Conservation (phyloP, 1,139 yeast species). For the Yamadazyma aaseri region DNA sequence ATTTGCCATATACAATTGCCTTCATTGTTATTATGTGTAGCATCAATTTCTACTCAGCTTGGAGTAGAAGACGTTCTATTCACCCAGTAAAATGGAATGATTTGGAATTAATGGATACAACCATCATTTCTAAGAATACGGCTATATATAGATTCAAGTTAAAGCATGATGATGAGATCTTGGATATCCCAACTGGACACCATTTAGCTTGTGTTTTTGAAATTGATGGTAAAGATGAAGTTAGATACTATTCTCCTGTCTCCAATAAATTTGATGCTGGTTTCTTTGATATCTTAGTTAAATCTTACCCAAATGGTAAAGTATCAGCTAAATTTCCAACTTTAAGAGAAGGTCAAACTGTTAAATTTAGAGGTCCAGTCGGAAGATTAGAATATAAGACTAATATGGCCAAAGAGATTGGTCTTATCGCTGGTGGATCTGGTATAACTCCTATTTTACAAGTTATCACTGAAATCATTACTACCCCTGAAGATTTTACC, state of each 20-base stretch:
- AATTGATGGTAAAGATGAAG: constrained; percentile 58
- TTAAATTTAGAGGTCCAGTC: constrained; percentile 74
- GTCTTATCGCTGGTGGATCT: constrained; percentile 79
- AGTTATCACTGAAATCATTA: constrained; percentile 60
- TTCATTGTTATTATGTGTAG: constrained; percentile 47
- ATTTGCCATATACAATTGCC: constrained; percentile 50
- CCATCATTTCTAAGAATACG: constrained; percentile 63
- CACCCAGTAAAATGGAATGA: constrained; percentile 56
- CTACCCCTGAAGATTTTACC: constrained; percentile 65
- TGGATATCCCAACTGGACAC: constrained; percentile 71
- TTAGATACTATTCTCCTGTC: constrained; percentile 74
- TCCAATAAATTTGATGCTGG: constrained; percentile 69
- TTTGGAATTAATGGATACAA: constrained; percentile 69
- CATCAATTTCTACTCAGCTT: constrained; percentile 49
- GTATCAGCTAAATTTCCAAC: constrained; percentile 66
- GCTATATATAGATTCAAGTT: constrained; percentile 74
- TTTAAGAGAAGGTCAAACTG: constrained; percentile 62
- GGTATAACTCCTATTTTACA: constrained; percentile 81
- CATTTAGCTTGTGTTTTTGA: constrained; percentile 63
- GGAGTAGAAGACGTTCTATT: constrained; percentile 46
- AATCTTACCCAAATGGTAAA: constrained; percentile 67
- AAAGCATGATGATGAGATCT: constrained; percentile 55
- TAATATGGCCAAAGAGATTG: constrained; percentile 61
- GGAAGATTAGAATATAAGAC: constrained; percentile 64
- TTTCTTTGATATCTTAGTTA: constrained; percentile 70